Conservation (phyloP, 768 basidiomycete genomes). For the Trametes punicea region DNA sequence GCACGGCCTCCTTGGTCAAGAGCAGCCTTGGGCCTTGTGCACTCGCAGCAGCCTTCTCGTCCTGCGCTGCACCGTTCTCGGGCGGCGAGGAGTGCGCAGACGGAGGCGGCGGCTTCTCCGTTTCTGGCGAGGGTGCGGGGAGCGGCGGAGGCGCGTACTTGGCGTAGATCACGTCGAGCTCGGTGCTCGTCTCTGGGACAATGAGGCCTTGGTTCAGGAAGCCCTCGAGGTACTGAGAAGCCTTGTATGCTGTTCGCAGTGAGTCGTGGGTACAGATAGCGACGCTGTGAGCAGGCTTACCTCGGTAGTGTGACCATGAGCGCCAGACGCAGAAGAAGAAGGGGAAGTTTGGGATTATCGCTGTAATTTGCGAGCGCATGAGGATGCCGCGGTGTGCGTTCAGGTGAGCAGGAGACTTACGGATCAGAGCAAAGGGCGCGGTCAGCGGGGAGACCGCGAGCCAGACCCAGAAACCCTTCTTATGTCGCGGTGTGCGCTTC, state of each 20-base stretch:
- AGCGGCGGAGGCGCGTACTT: constrained; percentile 26
- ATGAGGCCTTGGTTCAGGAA: constrained; percentile 57
- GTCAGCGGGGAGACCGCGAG: constrained; percentile 66
- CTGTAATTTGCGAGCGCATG: constrained; percentile 33
- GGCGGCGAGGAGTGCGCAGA: constrained; percentile 8
- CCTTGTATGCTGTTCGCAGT: constrained; percentile 62
- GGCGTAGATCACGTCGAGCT: constrained; percentile 57
- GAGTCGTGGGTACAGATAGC: neutral
- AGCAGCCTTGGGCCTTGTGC: constrained; percentile 32
- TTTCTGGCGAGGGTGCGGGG: neutral
- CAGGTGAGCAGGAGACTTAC: constrained; percentile 43
- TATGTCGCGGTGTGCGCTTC: constrained; percentile 59
- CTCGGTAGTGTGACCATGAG: constrained; percentile 81
- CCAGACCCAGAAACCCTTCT: constrained; percentile 65
- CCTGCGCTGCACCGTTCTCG: neutral
- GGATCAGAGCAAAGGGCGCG: constrained; percentile 72
- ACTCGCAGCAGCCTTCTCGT: constrained; percentile 10
- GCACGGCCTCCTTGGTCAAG: constrained; percentile 52
- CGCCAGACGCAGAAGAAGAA: constrained; percentile 86
- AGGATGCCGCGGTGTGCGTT: neutral
- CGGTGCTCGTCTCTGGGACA: constrained; percentile 49
- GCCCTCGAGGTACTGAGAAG: constrained; percentile 62
- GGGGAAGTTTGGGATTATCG: constrained; percentile 78
- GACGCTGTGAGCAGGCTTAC: constrained; percentile 33
- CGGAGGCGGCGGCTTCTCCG: constrained; percentile 1